phyloP scores from a whole-genome alignment of 768 basidiomycete species.

The Suillus subalutaceus region DNA sequence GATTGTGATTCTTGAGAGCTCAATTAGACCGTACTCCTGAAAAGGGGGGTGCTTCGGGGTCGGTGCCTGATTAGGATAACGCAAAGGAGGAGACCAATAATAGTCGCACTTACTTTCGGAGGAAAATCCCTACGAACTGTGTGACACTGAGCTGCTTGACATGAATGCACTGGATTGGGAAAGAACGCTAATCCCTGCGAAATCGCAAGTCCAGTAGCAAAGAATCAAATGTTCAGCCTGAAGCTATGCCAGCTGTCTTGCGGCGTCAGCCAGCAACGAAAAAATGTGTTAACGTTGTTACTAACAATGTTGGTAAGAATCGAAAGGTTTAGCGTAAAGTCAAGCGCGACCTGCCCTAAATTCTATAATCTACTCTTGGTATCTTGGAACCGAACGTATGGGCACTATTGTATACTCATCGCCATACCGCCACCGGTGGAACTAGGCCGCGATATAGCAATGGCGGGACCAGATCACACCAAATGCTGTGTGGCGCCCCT shows the following conservation, averaged over 20 bases:
- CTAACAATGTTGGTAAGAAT: conserved; percentile 2
- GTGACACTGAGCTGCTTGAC: conserved; percentile 9
- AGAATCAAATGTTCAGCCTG: no score
- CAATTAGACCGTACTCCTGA: conserved; percentile 19
- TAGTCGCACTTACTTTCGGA: conserved; percentile 16
- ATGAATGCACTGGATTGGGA: conserved; percentile 2
- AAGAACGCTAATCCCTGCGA: conserved; percentile 13
- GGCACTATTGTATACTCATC: conserved; percentile 31
- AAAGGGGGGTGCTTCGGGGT: conserved; percentile 22
- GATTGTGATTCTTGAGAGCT: conserved; percentile 21
- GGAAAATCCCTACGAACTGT: conserved; percentile 10
- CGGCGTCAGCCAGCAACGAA: conserved; percentile 19
- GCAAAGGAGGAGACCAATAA: conserved; percentile 23
- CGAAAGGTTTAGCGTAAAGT: conserved; percentile 13
- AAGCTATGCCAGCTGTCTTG: conserved; percentile 14
- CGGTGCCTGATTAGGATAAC: conserved; percentile 21
- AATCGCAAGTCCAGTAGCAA: neutral
- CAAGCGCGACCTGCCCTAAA: conserved; percentile 28
- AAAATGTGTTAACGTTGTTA: conserved; percentile 8
- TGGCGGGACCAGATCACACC: conserved; percentile 15
- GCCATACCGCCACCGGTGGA: conserved; percentile 36
- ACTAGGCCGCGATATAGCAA: conserved; percentile 21
- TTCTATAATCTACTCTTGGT: neutral
- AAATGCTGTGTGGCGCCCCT: conserved; percentile 24
- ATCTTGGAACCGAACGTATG: conserved; percentile 17